Base-by-base conservation (phyloP, 176 grass and related monocot species). In the Urochloa ruziziensis region DNA sequence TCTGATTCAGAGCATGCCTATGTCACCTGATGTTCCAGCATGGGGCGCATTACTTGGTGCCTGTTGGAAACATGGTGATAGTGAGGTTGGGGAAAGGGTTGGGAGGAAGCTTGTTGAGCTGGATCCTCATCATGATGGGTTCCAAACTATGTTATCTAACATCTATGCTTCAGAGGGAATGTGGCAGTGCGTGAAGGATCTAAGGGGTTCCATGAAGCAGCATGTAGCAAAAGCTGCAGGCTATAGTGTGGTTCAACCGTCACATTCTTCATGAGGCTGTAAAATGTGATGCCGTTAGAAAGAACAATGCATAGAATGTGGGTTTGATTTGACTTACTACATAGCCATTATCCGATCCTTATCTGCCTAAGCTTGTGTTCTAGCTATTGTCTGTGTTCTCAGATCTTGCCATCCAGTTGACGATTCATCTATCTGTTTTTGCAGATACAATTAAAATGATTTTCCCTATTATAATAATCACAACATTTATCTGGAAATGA, bases 31-130 rank as follows among this genome's bases (percentile, higher is more conserved):
- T 82, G 89, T 84, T 58, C 81, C 92, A 80, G 94, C 88, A 52
- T 93, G 95, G 95, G 95, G 95, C 82, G 92, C 95, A 58, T 88
- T 97, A 63, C 89, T 97, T 68, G 82, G 78, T 72, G 92, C 92
- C 68, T 97, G 92, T 70, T 89, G 91, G 92, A 94, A 94, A 79
- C 90, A 97, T 85, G 88, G 88, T 29, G 95, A 90, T 46, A 89
- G 21, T 62, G 88, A 88, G 77, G 87, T 91, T 48, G 95, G 95
- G 82, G 88, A 91, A 78, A 92, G 86, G 54, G 74, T 97, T 35
- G 90, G 90, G 8, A 93, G 75, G 77, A 93, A 91, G 63, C 91
- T 97, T 62, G 78, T 98, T 12, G 72, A 93, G 42, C 70, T 94
- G 57, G 84, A 94, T 62, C 95, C 92, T 56, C 79, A 85, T 47